Evolutionary conservation across 2,329 filamentous ascomycete genomes (phyloP).

Genomic region (Penicillium sp.): DNA sequence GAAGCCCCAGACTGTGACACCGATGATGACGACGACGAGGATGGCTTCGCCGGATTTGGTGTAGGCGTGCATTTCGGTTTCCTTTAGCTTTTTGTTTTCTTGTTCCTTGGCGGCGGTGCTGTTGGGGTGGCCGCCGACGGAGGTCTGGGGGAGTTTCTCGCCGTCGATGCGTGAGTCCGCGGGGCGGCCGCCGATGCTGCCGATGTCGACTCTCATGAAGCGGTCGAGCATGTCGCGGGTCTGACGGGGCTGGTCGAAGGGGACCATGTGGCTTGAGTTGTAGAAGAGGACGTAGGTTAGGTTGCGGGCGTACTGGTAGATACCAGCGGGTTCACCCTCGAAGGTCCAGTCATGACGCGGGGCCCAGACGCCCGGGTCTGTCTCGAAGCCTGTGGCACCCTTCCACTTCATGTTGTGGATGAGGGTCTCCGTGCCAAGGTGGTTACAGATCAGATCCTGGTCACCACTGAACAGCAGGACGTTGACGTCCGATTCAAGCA

Average conservation of each 20-base stretch:
- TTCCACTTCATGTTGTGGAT: constrained; percentile 93
- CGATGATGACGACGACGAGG: constrained; percentile 78
- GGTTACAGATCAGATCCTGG: constrained; percentile 95
- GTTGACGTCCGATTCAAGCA: constrained; percentile 74
- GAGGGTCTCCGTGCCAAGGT: constrained; percentile 88
- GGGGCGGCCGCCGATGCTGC: constrained; percentile 79
- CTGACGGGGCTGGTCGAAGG: constrained; percentile 86
- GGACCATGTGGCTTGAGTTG: constrained; percentile 98
- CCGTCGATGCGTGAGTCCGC: constrained; percentile 83
- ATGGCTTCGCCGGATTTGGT: constrained; percentile 85
- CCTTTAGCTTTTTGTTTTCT: constrained; percentile 75
- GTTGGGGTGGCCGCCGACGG: constrained; percentile 75
- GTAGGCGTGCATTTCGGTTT: constrained; percentile 88
- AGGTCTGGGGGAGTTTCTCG: constrained; percentile 78
- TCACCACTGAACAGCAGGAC: constrained; percentile 91
- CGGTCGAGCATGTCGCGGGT: constrained; percentile 96
- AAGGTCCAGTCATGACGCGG: constrained; percentile 95
- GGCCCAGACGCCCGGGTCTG: constrained; percentile 84
- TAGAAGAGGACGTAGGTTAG: constrained; percentile 94
- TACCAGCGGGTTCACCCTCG: constrained; percentile 83
- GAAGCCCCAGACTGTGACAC: constrained; percentile 75
- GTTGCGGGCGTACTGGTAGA: constrained; percentile 94
- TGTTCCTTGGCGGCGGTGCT: constrained; percentile 70
- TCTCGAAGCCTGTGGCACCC: constrained; percentile 87
- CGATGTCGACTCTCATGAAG: constrained; percentile 92